A percentile compares a stretch with the other conserved stretches of the same genome.
Conservation (phyloP, 2,329 filamentous ascomycete species). For the Ceratocystiopsis brevicomis region DNA sequence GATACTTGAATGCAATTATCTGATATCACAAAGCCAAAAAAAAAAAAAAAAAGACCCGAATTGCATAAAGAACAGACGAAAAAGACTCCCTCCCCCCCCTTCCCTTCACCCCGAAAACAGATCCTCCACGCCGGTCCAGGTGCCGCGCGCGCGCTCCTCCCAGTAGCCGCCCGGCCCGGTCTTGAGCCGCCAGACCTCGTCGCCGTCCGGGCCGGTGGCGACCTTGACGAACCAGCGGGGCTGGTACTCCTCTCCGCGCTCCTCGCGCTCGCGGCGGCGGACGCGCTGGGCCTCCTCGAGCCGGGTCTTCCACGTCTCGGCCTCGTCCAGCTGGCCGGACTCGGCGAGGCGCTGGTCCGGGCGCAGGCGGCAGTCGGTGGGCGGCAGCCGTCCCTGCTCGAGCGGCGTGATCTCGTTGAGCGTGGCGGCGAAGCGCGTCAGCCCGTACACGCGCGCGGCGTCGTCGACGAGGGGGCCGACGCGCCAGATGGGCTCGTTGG, state of each 20-base stretch:
- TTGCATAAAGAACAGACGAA: too few relatives aligned
- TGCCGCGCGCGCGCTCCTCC: constrained; percentile 57
- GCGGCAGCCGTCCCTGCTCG: constrained; percentile 55
- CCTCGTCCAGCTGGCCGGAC: constrained; percentile 60
- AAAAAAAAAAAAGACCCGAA: too few relatives aligned
- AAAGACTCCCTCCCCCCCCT: too few relatives aligned
- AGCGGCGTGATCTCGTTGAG: constrained; percentile 77
- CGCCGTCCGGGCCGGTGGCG: constrained; percentile 35
- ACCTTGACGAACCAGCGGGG: constrained; percentile 75
- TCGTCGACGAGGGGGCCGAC: constrained; percentile 63
- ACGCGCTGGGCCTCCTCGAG: constrained; percentile 74
- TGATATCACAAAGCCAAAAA: too few relatives aligned
- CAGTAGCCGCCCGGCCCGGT: constrained; percentile 78
- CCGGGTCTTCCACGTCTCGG: constrained; percentile 63
- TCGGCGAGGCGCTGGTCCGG: constrained; percentile 81
- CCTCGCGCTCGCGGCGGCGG: constrained; percentile 58
- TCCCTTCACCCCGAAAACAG: constrained; percentile 22
- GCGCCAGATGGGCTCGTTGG: constrained; percentile 47
- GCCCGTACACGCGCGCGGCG: constrained; percentile 62
- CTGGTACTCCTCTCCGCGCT: constrained; percentile 48
- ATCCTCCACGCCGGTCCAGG: constrained; percentile 40
- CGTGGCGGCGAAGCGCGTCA: constrained; percentile 68
- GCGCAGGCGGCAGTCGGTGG: constrained; percentile 65
- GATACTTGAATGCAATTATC: too few relatives aligned
- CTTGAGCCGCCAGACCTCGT: constrained; percentile 60